These are phyloP conservation scores for Calonectria leucothoes DNA, from an alignment of 2,329 filamentous ascomycete species.

Conservation along the genomic window DNA sequence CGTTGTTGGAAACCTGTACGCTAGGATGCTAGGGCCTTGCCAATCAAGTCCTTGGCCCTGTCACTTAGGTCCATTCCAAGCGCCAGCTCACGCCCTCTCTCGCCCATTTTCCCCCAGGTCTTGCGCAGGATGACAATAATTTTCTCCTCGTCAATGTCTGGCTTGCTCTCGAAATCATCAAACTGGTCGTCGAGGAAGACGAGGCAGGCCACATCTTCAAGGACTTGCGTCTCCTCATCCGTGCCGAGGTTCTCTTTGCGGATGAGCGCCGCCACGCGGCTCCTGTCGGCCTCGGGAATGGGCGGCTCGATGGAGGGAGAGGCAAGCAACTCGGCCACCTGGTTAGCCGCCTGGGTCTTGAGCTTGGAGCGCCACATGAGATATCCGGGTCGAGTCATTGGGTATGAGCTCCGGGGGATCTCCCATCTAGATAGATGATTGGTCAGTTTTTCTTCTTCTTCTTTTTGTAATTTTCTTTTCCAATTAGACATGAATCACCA, in stretches of 20 bases:
- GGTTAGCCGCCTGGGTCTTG: constrained; percentile 71
- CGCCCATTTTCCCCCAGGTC: constrained; percentile 82
- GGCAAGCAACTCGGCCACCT: constrained; percentile 66
- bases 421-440: constrained; percentile 70
- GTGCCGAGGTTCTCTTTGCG: constrained; percentile 79
- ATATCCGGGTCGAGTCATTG: constrained; percentile 81
- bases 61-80: constrained; percentile 74
- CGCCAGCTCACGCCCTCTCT: constrained; percentile 71
- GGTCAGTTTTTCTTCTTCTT: no score
- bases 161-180: constrained; percentile 78
- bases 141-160: constrained; percentile 79
- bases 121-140: constrained; percentile 77
- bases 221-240: constrained; percentile 73
- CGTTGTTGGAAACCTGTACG: background rate
- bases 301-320: constrained; percentile 50
- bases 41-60: constrained; percentile 69
- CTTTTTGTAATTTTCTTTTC: no score
- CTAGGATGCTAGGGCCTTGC: constrained; percentile 65
- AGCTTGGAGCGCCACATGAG: constrained; percentile 82
- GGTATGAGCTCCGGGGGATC: constrained; percentile 78
- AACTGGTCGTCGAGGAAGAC: constrained; percentile 92
- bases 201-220: constrained; percentile 89
- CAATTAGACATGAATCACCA: background rate
- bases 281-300: constrained; percentile 62
- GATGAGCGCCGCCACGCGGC: constrained; percentile 76